Percentiles rank a stretch among this genome's conserved stretches.
Evolutionary conservation across 2,329 filamentous ascomycete species (phyloP).

Genomic region (Trichoderma endophyticum): DNA sequence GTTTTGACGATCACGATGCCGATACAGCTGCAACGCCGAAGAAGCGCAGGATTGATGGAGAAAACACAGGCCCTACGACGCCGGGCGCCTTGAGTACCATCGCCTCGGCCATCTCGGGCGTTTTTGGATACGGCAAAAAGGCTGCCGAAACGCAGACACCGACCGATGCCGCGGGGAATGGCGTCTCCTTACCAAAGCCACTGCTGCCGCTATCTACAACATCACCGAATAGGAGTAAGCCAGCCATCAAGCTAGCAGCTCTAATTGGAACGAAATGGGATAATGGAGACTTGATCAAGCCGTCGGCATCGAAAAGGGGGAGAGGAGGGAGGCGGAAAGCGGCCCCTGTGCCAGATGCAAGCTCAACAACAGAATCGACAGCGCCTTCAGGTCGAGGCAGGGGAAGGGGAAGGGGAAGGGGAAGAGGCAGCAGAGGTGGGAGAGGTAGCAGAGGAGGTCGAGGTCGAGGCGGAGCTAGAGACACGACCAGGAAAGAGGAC

Average conservation of each 20-base stretch:
- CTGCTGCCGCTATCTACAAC: slow-evolving; percentile 20
- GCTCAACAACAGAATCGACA: not conserved
- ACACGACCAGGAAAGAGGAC: slow-evolving; percentile 22
- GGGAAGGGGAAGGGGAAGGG: not conserved
- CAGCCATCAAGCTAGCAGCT: slow-evolving; percentile 38
- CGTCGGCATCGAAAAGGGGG: slow-evolving; percentile 14
- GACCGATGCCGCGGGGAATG: slow-evolving; percentile 3
- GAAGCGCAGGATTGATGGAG: slow-evolving; percentile 32
- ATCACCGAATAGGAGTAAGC: slow-evolving; percentile 25
- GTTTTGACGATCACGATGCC: slow-evolving; percentile 22
- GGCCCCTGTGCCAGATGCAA: not conserved
- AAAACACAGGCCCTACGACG: slow-evolving; percentile 26
- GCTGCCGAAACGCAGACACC: not conserved
- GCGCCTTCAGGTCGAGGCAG: not conserved
- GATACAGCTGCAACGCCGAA: slow-evolving; percentile 28
- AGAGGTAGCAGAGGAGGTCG: slow-evolving; percentile 11
- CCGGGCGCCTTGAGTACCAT: slow-evolving; percentile 32
- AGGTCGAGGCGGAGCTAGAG: slow-evolving; percentile 5
- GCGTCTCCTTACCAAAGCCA: slow-evolving; percentile 18
- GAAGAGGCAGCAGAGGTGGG: slow-evolving; percentile 3
- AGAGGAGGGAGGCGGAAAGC: slow-evolving; percentile 5
- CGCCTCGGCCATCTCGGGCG: slow-evolving; percentile 31
- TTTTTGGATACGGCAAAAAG: slow-evolving; percentile 24
- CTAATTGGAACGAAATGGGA: slow-evolving; percentile 40
- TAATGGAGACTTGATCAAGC: slow-evolving; percentile 25